Evolutionary conservation across 2,329 filamentous ascomycete genomes (phyloP).

Genomic region (Cordyceps javanica): DNA sequence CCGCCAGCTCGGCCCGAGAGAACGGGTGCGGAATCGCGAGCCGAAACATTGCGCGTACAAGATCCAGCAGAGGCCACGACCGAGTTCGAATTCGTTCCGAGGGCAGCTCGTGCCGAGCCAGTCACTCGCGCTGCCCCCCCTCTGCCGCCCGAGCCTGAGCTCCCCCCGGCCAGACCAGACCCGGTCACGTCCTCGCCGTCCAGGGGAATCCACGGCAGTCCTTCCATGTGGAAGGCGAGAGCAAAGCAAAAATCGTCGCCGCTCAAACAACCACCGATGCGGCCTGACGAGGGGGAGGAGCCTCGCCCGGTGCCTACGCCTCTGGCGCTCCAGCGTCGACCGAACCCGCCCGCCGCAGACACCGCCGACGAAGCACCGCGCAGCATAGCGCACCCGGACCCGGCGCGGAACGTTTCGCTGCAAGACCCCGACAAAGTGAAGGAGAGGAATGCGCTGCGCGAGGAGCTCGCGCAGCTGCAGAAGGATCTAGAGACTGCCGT

Average conservation of each 20-base stretch:
- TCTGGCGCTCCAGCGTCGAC: slow-evolving; percentile 3
- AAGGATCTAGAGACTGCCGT: slow-evolving; percentile 51
- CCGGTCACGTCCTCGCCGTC: slow-evolving; percentile 50
- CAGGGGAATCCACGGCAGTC: slow-evolving; percentile 53
- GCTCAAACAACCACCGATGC: slow-evolving; percentile 37
- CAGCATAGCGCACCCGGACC: slow-evolving; percentile 20
- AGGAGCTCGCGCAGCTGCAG: slow-evolving; percentile 50
- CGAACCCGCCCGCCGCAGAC: background rate
- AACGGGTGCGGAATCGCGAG: background rate
- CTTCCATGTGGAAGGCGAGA: slow-evolving; percentile 38
- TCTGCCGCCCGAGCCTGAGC: slow-evolving; percentile 49
- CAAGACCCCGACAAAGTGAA: slow-evolving; percentile 44
- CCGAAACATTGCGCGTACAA: background rate
- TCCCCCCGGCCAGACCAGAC: slow-evolving; percentile 53
- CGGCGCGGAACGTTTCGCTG: slow-evolving; percentile 36
- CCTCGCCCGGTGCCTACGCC: slow-evolving; percentile 7
- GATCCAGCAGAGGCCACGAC: background rate
- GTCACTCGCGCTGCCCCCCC: slow-evolving; percentile 7
- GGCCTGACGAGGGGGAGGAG: background rate
- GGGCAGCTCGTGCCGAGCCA: background rate
- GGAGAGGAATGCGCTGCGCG: slow-evolving; percentile 45
- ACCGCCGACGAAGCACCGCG: background rate
- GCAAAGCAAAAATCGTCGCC: slow-evolving; percentile 41
- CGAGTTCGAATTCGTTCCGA: background rate
- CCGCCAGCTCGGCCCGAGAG: background rate